Evolutionary conservation across 2,329 filamentous ascomycete genomes (phyloP).

Genomic region (Didymella pomorum): DNA sequence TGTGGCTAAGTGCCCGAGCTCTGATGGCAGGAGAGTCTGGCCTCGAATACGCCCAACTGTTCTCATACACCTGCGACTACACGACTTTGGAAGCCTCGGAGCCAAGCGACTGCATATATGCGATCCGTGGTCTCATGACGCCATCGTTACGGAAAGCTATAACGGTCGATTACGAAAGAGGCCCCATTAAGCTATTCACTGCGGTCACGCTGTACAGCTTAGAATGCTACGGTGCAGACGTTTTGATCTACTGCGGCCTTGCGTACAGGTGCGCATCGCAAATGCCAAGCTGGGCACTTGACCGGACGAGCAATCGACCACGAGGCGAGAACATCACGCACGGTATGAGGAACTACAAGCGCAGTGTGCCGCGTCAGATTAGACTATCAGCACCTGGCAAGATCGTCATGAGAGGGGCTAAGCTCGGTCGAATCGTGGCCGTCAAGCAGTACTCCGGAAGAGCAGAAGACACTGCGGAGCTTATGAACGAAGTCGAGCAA

Average conservation of each 20-base stretch:
- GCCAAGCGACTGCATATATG: neutral
- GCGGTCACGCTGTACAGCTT: neutral
- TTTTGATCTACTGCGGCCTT: neutral
- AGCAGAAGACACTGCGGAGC: too few relatives aligned
- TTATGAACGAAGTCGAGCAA: too few relatives aligned
- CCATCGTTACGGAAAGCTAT: neutral
- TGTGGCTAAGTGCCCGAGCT: neutral
- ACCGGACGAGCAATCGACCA: neutral
- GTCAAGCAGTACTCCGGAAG: too few relatives aligned
- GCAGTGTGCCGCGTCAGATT: too few relatives aligned
- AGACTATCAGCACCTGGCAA: too few relatives aligned
- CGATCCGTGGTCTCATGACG: neutral
- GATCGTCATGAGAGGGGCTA: neutral
- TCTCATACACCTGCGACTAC: neutral
- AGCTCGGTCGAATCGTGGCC: neutral
- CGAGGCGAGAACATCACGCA: neutral
- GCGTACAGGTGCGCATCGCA: neutral
- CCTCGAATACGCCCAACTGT: too few relatives aligned
- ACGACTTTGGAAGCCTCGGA: neutral
- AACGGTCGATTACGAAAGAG: neutral
- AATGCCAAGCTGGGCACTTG: neutral
- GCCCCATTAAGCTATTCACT: neutral
- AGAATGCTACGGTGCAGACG: neutral
- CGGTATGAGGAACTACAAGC: too few relatives aligned
- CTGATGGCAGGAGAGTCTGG: too few relatives aligned